These are phyloP conservation scores for Penicillium sp. DNA, from an alignment of 2,329 filamentous ascomycete genomes.

Conservation along the genomic window DNA sequence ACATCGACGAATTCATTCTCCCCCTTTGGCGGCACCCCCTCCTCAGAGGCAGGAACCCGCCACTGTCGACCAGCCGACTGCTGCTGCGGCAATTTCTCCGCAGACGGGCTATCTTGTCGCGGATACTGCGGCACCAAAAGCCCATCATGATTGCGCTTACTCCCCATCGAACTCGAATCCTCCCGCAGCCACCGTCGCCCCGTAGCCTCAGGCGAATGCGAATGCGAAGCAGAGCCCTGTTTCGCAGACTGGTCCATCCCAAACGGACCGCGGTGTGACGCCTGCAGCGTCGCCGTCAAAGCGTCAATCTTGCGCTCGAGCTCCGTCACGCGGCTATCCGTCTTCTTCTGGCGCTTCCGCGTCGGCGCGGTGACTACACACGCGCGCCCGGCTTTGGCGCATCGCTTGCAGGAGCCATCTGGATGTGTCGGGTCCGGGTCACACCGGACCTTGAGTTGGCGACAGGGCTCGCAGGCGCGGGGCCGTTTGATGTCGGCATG, in stretches of 20 bases:
- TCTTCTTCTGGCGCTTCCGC: constrained; percentile 86
- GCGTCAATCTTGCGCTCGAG: constrained; percentile 92
- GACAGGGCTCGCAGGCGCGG: constrained; percentile 74
- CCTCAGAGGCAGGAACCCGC: constrained; percentile 24
- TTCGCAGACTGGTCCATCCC: constrained; percentile 6
- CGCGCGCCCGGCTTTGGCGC: constrained; percentile 74
- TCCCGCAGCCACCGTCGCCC: constrained; percentile 33
- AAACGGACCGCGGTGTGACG: constrained; percentile 42
- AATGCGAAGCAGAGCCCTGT: constrained; percentile 32
- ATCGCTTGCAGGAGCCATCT: constrained; percentile 71
- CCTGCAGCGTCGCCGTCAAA: constrained; percentile 75
- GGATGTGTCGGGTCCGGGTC: constrained; percentile 68
- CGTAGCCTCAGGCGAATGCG: constrained; percentile 37
- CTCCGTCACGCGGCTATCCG: constrained; percentile 84
- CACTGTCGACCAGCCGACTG: constrained; percentile 20
- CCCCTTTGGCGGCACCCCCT: constrained; percentile 17
- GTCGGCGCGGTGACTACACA: constrained; percentile 76
- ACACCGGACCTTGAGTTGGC: constrained; percentile 79
- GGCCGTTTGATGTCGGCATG: constrained; percentile 63
- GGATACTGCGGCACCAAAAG: constrained; percentile 27
- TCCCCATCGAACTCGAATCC: constrained; percentile 25
- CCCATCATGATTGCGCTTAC: constrained; percentile 36
- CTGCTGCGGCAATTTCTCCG: constrained; percentile 23
- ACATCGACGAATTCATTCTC: constrained; percentile 46
- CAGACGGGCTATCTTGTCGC: constrained; percentile 24